Evolutionary conservation across 805 yeast species (phyloP).

Genomic region (Candida chauliodis): DNA sequence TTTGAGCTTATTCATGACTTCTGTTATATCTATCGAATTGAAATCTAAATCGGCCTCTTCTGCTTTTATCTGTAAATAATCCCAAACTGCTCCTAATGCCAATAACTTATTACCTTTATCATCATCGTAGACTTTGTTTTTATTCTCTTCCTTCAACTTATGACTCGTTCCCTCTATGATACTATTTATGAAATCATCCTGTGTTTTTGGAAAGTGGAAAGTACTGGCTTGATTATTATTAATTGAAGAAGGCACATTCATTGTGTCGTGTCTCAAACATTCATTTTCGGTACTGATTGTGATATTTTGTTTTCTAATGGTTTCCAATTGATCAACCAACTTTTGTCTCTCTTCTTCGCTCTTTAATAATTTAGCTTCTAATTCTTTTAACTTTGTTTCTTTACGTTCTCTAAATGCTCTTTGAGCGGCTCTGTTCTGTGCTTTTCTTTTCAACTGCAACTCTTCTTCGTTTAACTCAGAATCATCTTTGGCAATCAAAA

Average conservation of each 20-base stretch:
- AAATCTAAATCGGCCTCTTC: conserved; percentile 45
- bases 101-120: conserved; percentile 48
- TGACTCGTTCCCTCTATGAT: conserved; percentile 26
- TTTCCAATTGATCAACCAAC: conserved; percentile 47
- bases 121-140: conserved; percentile 33
- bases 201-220: conserved; percentile 33
- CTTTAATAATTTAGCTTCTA: conserved; percentile 54
- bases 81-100: conserved; percentile 82
- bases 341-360: conserved; percentile 54
- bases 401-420: conserved; percentile 82
- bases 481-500: conserved; percentile 34
- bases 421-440: conserved; percentile 85
- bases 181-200: conserved; percentile 29
- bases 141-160: conserved; percentile 15
- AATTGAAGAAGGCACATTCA: not conserved
- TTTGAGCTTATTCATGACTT: conserved; percentile 54
- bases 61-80: conserved; percentile 52
- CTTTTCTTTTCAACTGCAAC: conserved; percentile 56
- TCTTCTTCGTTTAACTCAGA: conserved; percentile 37
- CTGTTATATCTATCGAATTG: conserved; percentile 50
- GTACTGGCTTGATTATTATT: conserved; percentile 9
- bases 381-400: conserved; percentile 65
- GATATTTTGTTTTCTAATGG: conserved; percentile 50
- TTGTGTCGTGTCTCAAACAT: conserved; percentile 29
- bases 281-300: conserved; percentile 63